These are phyloP conservation scores for Diaporthe capsici DNA, from an alignment of 2,329 filamentous ascomycete species.

Conservation along the genomic window DNA sequence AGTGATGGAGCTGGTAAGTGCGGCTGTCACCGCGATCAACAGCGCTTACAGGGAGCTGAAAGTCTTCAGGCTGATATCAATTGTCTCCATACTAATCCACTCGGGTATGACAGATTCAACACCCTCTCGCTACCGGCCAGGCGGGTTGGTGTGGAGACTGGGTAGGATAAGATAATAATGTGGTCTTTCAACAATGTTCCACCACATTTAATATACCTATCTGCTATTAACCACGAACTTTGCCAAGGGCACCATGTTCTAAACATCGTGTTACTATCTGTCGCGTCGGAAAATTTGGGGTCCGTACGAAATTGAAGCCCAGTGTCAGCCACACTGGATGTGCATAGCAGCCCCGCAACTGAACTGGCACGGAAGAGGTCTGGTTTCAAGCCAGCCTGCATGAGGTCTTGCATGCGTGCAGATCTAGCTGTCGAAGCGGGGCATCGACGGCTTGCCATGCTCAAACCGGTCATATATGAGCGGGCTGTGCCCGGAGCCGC, in stretches of 20 bases:
- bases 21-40: background rate
- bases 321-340: background rate
- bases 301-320: background rate
- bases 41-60: background rate
- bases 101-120: background rate
- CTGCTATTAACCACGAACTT: background rate
- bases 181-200: background rate
- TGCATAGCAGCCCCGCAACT: constrained; percentile 20
- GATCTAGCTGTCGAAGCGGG: background rate
- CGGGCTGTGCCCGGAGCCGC: background rate
- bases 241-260: background rate
- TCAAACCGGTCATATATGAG: background rate
- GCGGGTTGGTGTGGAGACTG: background rate
- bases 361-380: background rate
- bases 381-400: constrained; percentile 18
- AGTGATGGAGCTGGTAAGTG: background rate
- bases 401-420: constrained; percentile 16
- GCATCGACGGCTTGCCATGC: background rate
- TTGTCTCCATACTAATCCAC: background rate
- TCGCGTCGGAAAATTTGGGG: background rate
- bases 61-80: background rate
- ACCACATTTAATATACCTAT: background rate
- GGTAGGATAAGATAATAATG: background rate
- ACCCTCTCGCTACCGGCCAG: background rate
- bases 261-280: background rate